Conservation (phyloP, 306 rosid species). For the Acacia crassicarpa region DNA sequence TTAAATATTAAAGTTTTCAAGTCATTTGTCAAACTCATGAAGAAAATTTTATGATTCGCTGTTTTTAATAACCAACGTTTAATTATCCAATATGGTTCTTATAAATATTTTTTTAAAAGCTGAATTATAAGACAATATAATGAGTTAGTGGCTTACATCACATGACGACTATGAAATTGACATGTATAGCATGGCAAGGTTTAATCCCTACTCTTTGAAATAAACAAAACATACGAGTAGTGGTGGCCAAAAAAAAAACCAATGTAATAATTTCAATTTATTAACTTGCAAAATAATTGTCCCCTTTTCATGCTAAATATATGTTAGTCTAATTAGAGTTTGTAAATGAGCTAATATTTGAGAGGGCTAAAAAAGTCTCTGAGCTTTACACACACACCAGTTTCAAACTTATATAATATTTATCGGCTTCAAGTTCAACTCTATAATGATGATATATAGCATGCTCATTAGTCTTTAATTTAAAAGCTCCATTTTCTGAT, state of each 20-base stretch:
- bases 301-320: neutral
- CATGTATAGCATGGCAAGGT: neutral
- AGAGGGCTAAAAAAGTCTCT: neutral
- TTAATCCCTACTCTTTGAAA: neutral
- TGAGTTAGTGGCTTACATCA: neutral
- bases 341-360: neutral
- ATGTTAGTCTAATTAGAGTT: neutral
- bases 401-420: neutral
- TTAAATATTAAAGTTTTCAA: no score
- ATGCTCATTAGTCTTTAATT: neutral
- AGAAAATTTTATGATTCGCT: neutral
- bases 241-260: neutral
- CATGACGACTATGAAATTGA: neutral
- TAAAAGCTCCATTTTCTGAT: neutral
- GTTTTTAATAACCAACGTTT: neutral
- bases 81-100: neutral
- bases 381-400: neutral
- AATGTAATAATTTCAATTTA: neutral
- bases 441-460: constrained; percentile 1
- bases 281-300: neutral
- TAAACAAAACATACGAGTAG: neutral
- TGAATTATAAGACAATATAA: neutral
- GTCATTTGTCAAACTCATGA: neutral
- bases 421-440: neutral
- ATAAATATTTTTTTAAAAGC: neutral